These are phyloP conservation scores for Bacidia rubella DNA, from an alignment of 495 filamentous ascomycete genomes.

Conservation along the genomic window DNA sequence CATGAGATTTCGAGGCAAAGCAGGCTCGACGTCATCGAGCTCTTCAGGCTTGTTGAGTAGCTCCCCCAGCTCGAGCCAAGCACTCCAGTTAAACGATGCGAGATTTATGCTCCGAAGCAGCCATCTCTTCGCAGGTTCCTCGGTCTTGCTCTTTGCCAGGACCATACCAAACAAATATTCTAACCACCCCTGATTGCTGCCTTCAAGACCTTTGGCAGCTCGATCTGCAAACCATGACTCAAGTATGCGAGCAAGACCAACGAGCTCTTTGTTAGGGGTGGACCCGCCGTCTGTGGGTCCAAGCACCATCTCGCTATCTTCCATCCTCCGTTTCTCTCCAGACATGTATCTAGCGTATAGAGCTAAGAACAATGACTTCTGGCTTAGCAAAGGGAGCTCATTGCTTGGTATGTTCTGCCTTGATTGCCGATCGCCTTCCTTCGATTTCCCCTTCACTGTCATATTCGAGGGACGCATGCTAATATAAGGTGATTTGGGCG, in stretches of 20 bases:
- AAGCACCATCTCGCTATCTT: constrained; percentile 95
- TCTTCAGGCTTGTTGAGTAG: constrained; percentile 71
- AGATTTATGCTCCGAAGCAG: constrained; percentile 71
- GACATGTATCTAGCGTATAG: constrained; percentile 86
- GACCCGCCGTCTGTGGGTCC: constrained; percentile 79
- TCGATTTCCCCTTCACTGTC: constrained; percentile 44
- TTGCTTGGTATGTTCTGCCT: constrained; percentile 25
- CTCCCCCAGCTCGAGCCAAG: constrained; percentile 77
- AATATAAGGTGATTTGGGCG: constrained; percentile 31
- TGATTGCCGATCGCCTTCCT: constrained; percentile 17
- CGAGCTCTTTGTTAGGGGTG: constrained; percentile 70
- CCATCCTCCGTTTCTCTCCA: constrained; percentile 90
- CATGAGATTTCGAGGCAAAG: constrained; percentile 80
- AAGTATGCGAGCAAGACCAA: constrained; percentile 57
- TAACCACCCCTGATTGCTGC: constrained; percentile 78
- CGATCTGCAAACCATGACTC: constrained; percentile 62
- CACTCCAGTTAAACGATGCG: constrained; percentile 90
- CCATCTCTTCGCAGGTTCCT: constrained; percentile 66
- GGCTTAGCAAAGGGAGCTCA: constrained; percentile 50
- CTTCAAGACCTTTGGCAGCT: constrained; percentile 40
- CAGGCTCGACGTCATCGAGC: constrained; percentile 41
- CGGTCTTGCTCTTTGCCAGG: constrained; percentile 80
- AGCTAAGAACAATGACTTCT: constrained; percentile 83
- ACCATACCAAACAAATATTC: constrained; percentile 91
- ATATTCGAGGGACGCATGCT: constrained; percentile 27